Evolutionary conservation across 345 rosid genomes (phyloP).

Genomic region (Diplotaxis tenuifolia): DNA sequence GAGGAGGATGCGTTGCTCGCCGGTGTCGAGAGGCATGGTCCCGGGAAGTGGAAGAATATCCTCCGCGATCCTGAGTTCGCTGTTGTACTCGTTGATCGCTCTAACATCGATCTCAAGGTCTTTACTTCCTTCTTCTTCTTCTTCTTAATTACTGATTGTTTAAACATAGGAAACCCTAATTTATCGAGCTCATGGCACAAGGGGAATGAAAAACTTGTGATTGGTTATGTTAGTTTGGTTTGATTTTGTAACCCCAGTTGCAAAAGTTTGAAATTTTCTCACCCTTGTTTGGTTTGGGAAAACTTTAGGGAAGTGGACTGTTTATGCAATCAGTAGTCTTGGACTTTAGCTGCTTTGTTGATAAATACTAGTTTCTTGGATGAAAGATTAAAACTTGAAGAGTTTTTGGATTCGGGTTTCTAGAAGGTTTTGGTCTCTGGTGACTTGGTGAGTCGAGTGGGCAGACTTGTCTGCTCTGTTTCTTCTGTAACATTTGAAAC

Average conservation of each 20-base stretch:
- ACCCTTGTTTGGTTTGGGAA: slow-evolving; percentile 3
- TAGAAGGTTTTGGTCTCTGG: background rate
- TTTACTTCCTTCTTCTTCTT: background rate
- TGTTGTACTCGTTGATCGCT: slow-evolving; percentile 55
- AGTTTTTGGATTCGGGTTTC: background rate
- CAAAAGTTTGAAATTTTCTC: background rate
- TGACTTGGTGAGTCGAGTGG: background rate
- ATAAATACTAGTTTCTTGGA: background rate
- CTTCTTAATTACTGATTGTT: background rate
- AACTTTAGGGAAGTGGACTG: background rate
- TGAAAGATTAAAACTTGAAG: background rate
- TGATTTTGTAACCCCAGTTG: background rate
- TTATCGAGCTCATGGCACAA: background rate
- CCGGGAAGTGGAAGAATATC: slow-evolving; percentile 88
- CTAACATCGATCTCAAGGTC: slow-evolving; percentile 91
- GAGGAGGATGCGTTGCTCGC: slow-evolving; percentile 73
- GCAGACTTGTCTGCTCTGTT: background rate
- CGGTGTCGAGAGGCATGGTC: slow-evolving; percentile 69
- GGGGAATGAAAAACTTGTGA: background rate
- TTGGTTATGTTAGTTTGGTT: slow-evolving; percentile 13
- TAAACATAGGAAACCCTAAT: background rate
- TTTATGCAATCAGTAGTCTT: background rate
- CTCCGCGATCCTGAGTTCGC: slow-evolving; percentile 71
- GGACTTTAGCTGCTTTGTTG: background rate
- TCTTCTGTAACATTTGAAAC: too few relatives aligned